Conservation (phyloP, 495 filamentous ascomycete genomes). For the Tuber borchii region DNA sequence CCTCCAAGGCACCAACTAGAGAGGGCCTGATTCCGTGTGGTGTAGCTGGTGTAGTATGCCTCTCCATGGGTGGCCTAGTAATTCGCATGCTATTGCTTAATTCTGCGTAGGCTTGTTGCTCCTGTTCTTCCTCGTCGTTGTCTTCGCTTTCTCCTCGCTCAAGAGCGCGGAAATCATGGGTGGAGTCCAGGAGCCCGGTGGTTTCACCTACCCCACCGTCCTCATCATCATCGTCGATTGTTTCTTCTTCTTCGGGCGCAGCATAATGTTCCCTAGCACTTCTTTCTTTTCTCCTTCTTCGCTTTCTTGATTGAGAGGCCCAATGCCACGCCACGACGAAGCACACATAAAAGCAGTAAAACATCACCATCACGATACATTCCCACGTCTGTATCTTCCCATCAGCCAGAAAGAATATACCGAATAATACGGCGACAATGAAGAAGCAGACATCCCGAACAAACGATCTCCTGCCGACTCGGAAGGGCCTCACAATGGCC, state of each 20-base stretch:
- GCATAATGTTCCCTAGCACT: conserved; percentile 68
- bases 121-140: conserved; percentile 64
- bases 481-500: conserved; percentile 89
- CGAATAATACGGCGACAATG: conserved; percentile 76
- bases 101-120: conserved; percentile 67
- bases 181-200: conserved; percentile 48
- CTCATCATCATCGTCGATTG: conserved; percentile 60
- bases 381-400: conserved; percentile 83
- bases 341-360: conserved; percentile 85
- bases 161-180: conserved; percentile 64
- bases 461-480: conserved; percentile 79
- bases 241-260: conserved; percentile 62
- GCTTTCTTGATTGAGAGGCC: conserved; percentile 58
- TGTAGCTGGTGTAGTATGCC: conserved; percentile 53
- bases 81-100: conserved; percentile 91
- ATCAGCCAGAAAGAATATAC: conserved; percentile 79
- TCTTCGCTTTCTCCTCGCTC: conserved; percentile 59
- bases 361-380: conserved; percentile 78
- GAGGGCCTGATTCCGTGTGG: conserved; percentile 79
- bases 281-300: conserved; percentile 56
- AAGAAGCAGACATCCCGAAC: conserved; percentile 93
- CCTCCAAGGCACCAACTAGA: conserved; percentile 81
- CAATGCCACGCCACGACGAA: conserved; percentile 92
- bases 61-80: conserved; percentile 59
- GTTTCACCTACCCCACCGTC: conserved; percentile 56